Percentiles rank a stretch among this genome's conserved stretches.
Conservation (phyloP, 805 yeast species). For the Zygosaccharomyces kombuchaensis region DNA sequence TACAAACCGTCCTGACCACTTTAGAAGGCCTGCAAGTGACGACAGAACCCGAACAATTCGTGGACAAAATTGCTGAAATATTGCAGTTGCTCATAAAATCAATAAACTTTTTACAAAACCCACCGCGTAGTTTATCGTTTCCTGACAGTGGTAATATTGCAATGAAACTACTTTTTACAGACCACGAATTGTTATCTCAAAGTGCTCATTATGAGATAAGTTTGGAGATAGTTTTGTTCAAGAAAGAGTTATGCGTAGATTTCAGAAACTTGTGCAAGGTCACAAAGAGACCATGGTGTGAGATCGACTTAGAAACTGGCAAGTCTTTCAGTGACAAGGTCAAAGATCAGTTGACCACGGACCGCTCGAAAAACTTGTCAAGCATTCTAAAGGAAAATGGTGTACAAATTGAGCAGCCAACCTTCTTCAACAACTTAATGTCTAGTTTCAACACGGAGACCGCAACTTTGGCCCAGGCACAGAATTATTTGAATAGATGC, state of each 20-base stretch:
- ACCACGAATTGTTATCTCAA: slow-evolving; percentile 27
- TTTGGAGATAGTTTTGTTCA: slow-evolving; percentile 54
- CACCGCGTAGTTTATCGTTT: slow-evolving; percentile 52
- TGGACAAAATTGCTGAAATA: slow-evolving; percentile 18
- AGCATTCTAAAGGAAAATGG: slow-evolving; percentile 41
- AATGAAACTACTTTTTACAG: slow-evolving; percentile 45
- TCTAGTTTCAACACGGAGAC: slow-evolving; percentile 34
- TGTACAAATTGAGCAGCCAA: slow-evolving; percentile 31
- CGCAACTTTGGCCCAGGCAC: slow-evolving; percentile 37
- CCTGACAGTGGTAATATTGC: slow-evolving; percentile 48
- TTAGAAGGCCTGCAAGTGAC: slow-evolving; percentile 44
- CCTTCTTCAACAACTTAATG: slow-evolving; percentile 35
- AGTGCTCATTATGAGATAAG: slow-evolving; percentile 39
- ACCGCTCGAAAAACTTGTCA: slow-evolving; percentile 38
- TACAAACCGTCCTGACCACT: slow-evolving; percentile 21
- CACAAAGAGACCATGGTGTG: slow-evolving; percentile 59
- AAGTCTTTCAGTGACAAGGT: slow-evolving; percentile 56
- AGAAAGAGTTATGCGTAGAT: slow-evolving; percentile 61
- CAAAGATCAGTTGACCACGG: slow-evolving; percentile 49
- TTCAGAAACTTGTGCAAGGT: slow-evolving; percentile 48
- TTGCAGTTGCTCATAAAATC: slow-evolving; percentile 22
- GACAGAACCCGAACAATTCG: slow-evolving; percentile 35
- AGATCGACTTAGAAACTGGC: slow-evolving; percentile 43
- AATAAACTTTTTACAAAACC: slow-evolving; percentile 40
- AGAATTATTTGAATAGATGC: slow-evolving; percentile 57